Conservation (phyloP, 1,284 basidiomycete species). For the Boletus austroedulis region DNA sequence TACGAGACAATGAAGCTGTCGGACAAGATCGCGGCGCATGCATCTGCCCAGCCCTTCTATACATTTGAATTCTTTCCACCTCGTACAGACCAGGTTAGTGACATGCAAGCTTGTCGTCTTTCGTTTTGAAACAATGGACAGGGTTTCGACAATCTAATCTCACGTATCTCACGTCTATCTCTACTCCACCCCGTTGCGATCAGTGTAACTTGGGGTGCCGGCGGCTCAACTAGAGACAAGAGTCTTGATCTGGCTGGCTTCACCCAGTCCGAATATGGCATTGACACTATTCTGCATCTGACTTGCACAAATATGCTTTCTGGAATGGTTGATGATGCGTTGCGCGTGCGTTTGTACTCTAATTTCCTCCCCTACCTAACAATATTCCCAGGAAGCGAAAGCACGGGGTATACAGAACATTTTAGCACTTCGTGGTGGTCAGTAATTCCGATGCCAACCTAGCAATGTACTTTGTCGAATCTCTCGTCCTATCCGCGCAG, state of each 20-base stretch:
- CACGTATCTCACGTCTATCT: constrained; percentile 75
- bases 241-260: constrained; percentile 83
- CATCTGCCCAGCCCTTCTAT: constrained; percentile 62
- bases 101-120: constrained; percentile 6
- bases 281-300: constrained; percentile 89
- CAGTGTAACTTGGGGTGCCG: constrained; percentile 95
- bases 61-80: constrained; percentile 97
- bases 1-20: constrained; percentile 59
- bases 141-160: constrained; percentile 84
- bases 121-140: constrained; percentile 36
- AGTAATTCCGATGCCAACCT: constrained; percentile 16
- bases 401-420: constrained; percentile 86
- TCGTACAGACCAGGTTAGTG: constrained; percentile 73
- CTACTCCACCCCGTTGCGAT: constrained; percentile 73
- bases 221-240: constrained; percentile 88
- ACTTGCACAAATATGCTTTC: constrained; percentile 98
- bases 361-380: constrained; percentile 4
- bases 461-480: neutral
- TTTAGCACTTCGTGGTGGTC: constrained; percentile 87
- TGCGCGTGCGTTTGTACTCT: constrained; percentile 55
- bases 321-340: constrained; percentile 80
- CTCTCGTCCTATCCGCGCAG: constrained; percentile 38
- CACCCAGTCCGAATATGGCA: constrained; percentile 65
- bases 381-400: constrained; percentile 66
- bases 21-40: constrained; percentile 55